Evolutionary conservation across 345 rosid genomes (phyloP), one percentile per base, ranked within the genome.

Genomic region (Mercurialis annua): DNA sequence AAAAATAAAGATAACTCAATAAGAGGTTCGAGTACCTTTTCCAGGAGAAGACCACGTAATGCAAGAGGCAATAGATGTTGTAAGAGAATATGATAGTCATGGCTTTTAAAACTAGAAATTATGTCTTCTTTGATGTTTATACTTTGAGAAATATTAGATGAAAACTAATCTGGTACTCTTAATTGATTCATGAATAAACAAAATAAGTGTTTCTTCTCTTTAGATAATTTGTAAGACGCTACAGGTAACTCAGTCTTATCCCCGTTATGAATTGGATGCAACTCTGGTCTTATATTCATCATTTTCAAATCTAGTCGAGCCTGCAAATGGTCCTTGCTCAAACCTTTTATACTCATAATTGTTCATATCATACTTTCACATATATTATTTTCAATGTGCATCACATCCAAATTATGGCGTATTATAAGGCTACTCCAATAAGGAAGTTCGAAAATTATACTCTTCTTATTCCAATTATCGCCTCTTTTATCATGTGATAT

Each of bases 401-500:
- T 47, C 9, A 17, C 51, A 47, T 47, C 51, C 20, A 47, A 47
- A 17, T 47, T 47, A 47, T 47, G 9, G 16, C 18, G 14, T 16
- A 47, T 15, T 16, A 47, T 1, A 16, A 3, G 16, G 3, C 2
- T 17, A 9, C 20, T 9, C 16, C 7, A 1, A 55, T 27, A 0
- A 30, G n/a, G n/a, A n/a, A n/a, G n/a, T n/a, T n/a, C n/a, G n/a
- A n/a, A n/a, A n/a, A n/a, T n/a, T n/a, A n/a, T 30, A 18, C 60
- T 55, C 17, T 55, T 55, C 60, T 55, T 55, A 8, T 55, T 55
- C 60, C 40, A 55, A 55, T 55, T 55, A 31, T 55, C 38, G 16
- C 60, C 36, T 30, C 20, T 0, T 16, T 15, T 31, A 29, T 14
- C 60, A 55, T 55, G 38, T 29, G 60, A 55, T 29, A 55, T 55